Base-by-base conservation (phyloP, 2,329 filamentous ascomycete species). In the Sarocladium kiliense region DNA sequence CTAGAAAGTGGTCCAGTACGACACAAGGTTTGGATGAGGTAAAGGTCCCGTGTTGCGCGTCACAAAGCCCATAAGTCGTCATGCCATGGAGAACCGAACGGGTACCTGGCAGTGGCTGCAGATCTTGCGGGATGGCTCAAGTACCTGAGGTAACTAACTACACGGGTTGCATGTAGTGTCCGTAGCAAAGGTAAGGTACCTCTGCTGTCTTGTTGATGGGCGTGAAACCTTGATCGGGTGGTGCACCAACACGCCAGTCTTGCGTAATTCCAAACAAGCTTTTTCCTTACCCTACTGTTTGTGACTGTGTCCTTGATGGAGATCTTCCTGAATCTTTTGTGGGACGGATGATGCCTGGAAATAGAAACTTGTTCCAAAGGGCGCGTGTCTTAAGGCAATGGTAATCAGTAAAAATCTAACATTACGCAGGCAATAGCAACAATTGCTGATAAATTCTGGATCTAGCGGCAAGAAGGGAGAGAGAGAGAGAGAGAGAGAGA, bases 241-340 rank as follows among this genome's bases (percentile, higher is more conserved):
- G 37, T 53, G 50, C 30, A 34, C 27, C 16, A 42, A 50, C 25
- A 41, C 44, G 45, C 54, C 27, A 55, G 54, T 32, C 41, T 55
- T 49, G 54, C 54, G 54, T 37, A 55, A 55, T 50, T 47, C 23
- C 12, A 16, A n/a, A n/a, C n/a, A n/a, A n/a, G n/a, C n/a, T n/a
- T n/a, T n/a, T n/a, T 14, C 30, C 14, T 34, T 34, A 14, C 30
- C 30, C 30, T 34, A 9, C 30, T 34, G 7, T 5, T 25, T 44
- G 19, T 39, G 36, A n/a, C 9, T 16, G 7, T 39, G 7, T 39
- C 7, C 18, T n/a, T 19, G 12, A 39, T 39, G 36, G 36, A 39
- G 36, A 5, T 19, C n/a, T 39, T 39, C 12, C 36, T 39, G 7
- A 12, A 12, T 19, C 21, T 25, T 44, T 44, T 44, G 41, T 44